Evolutionary conservation across 306 rosid species (phyloP).

Genomic region (Ziziphus jujuba): DNA sequence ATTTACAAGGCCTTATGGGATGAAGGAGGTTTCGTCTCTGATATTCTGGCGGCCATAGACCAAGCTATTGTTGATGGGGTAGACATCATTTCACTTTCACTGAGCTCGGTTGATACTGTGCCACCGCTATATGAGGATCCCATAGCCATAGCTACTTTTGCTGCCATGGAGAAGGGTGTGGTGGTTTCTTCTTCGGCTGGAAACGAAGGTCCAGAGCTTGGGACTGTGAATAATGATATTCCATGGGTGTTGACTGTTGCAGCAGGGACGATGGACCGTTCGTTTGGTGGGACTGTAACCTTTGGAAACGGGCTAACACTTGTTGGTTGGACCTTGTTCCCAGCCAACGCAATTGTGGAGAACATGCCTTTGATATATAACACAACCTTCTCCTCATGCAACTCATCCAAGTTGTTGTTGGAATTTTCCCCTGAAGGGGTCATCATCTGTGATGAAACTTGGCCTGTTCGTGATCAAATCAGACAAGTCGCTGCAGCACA

Average conservation of each 20-base stretch:
- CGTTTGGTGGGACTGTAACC: slow-evolving; percentile 15
- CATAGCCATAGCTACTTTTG: slow-evolving; percentile 4
- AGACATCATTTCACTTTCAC: slow-evolving; percentile 10
- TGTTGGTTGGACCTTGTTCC: slow-evolving; percentile 28
- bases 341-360: slow-evolving; percentile 6
- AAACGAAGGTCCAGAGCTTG: neutral
- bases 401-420: neutral
- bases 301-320: slow-evolving; percentile 27
- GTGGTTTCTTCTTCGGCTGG: slow-evolving; percentile 8
- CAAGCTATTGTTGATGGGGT: slow-evolving; percentile 19
- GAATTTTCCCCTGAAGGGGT: neutral
- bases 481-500: neutral
- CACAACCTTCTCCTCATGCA: slow-evolving; percentile 16
- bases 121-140: slow-evolving; percentile 7
- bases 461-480: neutral
- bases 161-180: slow-evolving; percentile 8
- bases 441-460: slow-evolving; percentile 10
- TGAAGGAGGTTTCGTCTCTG: neutral
- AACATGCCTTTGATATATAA: slow-evolving; percentile 22
- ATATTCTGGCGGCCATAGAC: slow-evolving; percentile 11
- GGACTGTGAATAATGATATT: neutral
- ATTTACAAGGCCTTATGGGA: slow-evolving; percentile 9
- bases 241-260: slow-evolving; percentile 21
- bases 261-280: slow-evolving; percentile 27
- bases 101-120: neutral